These are phyloP conservation scores for Cercis canadensis DNA, from an alignment of 306 rosid genomes.

Conservation along the genomic window DNA sequence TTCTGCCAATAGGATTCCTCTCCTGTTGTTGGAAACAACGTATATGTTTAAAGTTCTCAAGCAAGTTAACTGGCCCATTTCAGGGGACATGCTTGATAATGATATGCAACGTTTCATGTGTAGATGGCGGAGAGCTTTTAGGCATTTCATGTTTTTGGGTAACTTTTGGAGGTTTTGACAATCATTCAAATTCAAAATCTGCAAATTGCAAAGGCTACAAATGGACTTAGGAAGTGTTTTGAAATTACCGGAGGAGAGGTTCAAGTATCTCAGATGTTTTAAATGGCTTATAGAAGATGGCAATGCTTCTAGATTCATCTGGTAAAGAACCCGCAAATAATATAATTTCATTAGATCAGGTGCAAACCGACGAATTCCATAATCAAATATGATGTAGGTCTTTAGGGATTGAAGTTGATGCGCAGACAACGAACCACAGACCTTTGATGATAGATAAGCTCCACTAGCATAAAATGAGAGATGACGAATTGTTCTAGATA, in stretches of 20 bases:
- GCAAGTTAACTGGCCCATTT: constrained; percentile 4
- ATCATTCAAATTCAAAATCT: not conserved
- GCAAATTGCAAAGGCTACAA: not conserved
- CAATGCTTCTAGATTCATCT: not conserved
- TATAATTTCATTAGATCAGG: not conserved
- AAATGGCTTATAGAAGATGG: not conserved
- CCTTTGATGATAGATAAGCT: too few species aligned
- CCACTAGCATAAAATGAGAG: not conserved
- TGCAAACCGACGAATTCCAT: too few species aligned
- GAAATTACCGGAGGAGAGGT: not conserved
- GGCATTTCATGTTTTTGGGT: not conserved
- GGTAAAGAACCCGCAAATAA: not conserved
- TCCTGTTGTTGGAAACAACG: not conserved
- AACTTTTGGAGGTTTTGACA: not conserved
- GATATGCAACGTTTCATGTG: not conserved
- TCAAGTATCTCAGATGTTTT: constrained; percentile 8
- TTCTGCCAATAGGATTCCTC: not conserved
- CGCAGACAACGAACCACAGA: not conserved
- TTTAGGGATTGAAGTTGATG: not conserved
- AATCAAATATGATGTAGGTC: too few species aligned
- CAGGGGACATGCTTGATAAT: not conserved
- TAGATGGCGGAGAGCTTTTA: constrained; percentile 11
- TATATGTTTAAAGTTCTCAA: not conserved
- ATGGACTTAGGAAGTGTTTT: not conserved
- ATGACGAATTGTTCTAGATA: not conserved